These are phyloP conservation scores for Metarhizium guizhouense DNA, from an alignment of 2,329 filamentous ascomycete genomes.

Conservation along the genomic window DNA sequence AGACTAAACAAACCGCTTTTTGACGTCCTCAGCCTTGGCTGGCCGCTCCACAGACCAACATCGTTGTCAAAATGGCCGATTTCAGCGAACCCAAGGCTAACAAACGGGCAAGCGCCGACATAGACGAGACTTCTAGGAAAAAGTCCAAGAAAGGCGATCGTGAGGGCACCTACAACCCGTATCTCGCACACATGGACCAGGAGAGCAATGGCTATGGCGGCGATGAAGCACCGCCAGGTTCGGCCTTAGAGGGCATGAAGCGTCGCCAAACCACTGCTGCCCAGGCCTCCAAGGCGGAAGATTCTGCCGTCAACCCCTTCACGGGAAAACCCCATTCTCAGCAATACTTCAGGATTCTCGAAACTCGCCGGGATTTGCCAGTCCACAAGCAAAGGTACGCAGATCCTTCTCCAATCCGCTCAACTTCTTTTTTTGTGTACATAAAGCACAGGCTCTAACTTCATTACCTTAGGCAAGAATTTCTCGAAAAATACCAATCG, in stretches of 20 bases:
- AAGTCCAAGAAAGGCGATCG: constrained; percentile 32
- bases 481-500: constrained; percentile 84
- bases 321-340: constrained; percentile 67
- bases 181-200: constrained; percentile 82
- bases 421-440: neutral
- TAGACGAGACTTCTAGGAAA: constrained; percentile 31
- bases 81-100: constrained; percentile 20
- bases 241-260: constrained; percentile 56
- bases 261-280: constrained; percentile 73
- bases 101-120: constrained; percentile 37
- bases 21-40: constrained; percentile 2
- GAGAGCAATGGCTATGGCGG: constrained; percentile 32
- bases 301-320: constrained; percentile 78
- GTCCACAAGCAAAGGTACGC: constrained; percentile 79
- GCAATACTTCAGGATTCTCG: constrained; percentile 84
- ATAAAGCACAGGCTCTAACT: neutral
- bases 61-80: constrained; percentile 28
- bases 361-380: constrained; percentile 74
- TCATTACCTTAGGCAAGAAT: constrained; percentile 59
- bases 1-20: neutral
- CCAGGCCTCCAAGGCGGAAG: constrained; percentile 65
- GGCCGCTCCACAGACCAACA: constrained; percentile 6
- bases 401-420: constrained; percentile 1
- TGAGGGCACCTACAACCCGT: constrained; percentile 57
- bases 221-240: constrained; percentile 18